Base-by-base conservation (phyloP, 1,139 yeast species). In the Hyphopichia pseudoburtonii region DNA sequence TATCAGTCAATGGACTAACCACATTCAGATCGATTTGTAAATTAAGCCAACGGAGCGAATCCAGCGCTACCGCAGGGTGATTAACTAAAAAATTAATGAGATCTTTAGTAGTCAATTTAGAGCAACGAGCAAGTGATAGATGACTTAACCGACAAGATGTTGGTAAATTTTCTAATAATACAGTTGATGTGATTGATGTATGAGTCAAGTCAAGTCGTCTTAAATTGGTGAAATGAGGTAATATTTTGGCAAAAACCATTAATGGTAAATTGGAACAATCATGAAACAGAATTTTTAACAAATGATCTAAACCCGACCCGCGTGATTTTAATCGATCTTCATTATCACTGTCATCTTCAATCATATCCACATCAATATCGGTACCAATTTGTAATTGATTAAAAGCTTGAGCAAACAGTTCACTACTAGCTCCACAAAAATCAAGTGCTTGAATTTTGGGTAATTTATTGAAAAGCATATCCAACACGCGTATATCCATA, bases 351-450 rank as follows among this genome's bases (percentile, higher is more conserved):
- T 11, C 4, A 6, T 4, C 4, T 6, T 25, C 12, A 25, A 35
- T 36, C 14, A 36, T 37, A 10, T 39, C 35, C 12, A 40, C 41
- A 16, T 32, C 35, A 5, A 42, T 42, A 15, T 47, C 50, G 7
- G 46, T 38, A 10, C 44, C 41, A 28, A 72, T 56, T 6, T 43
- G 47, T 10, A 75, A 54, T 27, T 58, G 52, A 25, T 69, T 65
- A 54, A 87, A 84, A n/a, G 86, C 85, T n/a, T 63, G 55, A 10
- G 79, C 79, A 52, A 86, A 86, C 18, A 57, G 64, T 34, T 70
- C 70, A 36, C 86, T 83, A 11, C 88, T 80, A 28, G 95, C 87
- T 3, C 97, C 97, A 60, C 96, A 89, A 49, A 89, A 87, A 62
- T 89, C 97, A 17, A 89, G 65, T 1, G 87, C 79, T 56, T 82